phyloP scores from a whole-genome alignment of 2,329 filamentous ascomycete species.

The Ophiostoma piceae region DNA sequence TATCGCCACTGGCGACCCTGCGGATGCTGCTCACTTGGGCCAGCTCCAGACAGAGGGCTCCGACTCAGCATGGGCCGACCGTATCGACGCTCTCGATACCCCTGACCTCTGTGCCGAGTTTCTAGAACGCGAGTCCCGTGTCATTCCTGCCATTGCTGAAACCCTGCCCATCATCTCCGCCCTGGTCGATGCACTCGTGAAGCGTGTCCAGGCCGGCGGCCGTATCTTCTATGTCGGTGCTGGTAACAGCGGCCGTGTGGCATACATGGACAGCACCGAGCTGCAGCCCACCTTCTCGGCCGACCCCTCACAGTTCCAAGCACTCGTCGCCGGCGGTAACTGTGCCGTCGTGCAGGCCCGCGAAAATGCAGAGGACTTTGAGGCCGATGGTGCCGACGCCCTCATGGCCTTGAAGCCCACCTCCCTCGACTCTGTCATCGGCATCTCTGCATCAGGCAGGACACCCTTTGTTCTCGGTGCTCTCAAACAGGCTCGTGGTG shows the following conservation, averaged over 20 bases:
- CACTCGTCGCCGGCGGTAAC: conserved; percentile 40
- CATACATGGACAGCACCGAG: conserved; percentile 37
- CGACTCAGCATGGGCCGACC: conserved; percentile 18
- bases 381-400: conserved; percentile 13
- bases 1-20: background rate
- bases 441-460: conserved; percentile 41
- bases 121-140: conserved; percentile 35
- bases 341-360: conserved; percentile 37
- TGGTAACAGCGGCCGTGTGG: conserved; percentile 41
- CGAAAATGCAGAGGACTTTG: conserved; percentile 31
- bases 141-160: conserved; percentile 32
- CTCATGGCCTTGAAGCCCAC: conserved; percentile 14
- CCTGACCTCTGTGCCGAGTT: conserved; percentile 27
- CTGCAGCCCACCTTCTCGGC: conserved; percentile 40
- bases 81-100: conserved; percentile 21
- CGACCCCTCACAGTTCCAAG: conserved; percentile 37
- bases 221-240: conserved; percentile 39
- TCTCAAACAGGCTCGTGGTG: conserved; percentile 34
- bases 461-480: conserved; percentile 41
- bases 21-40: conserved; percentile 11
- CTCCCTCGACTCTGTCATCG: conserved; percentile 36
- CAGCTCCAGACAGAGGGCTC: conserved; percentile 20
- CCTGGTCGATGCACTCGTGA: conserved; percentile 34
- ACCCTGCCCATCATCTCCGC: conserved; percentile 34
- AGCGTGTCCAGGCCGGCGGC: conserved; percentile 34